Percentiles rank a stretch among this genome's conserved stretches.
Conservation (phyloP, 441 rosid species). For the Kokia cookei region DNA sequence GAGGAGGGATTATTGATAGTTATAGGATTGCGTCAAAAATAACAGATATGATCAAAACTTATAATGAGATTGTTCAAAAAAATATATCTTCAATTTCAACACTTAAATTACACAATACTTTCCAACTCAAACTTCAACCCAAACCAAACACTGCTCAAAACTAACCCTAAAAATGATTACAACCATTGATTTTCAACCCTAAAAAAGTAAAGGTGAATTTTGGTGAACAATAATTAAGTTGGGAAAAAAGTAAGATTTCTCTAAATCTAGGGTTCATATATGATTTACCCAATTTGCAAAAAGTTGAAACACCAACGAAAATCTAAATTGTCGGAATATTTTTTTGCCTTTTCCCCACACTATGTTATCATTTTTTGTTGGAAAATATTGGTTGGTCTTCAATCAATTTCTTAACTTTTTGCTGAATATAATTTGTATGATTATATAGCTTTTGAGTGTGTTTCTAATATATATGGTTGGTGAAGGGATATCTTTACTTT, state of each 20-base stretch:
- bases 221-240: not conserved
- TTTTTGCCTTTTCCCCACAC: not conserved
- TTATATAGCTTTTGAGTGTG: not conserved
- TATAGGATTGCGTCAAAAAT: too few species aligned
- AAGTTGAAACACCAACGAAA: not conserved
- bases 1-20: too few species aligned
- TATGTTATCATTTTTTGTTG: not conserved
- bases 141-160: too few species aligned
- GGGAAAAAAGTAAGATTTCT: too few species aligned
- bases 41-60: too few species aligned
- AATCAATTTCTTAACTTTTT: not conserved
- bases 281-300: not conserved
- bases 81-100: too few species aligned
- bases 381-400: constrained; percentile 10
- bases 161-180: not conserved
- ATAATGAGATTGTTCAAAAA: too few species aligned
- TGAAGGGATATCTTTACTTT: not conserved
- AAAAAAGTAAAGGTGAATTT: constrained; percentile 7
- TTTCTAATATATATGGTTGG: not conserved
- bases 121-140: too few species aligned
- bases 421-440: constrained; percentile 1
- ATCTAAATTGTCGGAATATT: not conserved
- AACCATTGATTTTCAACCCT: not conserved
- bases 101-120: too few species aligned
- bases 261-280: not conserved